Conservation (phyloP, 1,284 basidiomycete genomes). For the Fomitopsis palustris region DNA sequence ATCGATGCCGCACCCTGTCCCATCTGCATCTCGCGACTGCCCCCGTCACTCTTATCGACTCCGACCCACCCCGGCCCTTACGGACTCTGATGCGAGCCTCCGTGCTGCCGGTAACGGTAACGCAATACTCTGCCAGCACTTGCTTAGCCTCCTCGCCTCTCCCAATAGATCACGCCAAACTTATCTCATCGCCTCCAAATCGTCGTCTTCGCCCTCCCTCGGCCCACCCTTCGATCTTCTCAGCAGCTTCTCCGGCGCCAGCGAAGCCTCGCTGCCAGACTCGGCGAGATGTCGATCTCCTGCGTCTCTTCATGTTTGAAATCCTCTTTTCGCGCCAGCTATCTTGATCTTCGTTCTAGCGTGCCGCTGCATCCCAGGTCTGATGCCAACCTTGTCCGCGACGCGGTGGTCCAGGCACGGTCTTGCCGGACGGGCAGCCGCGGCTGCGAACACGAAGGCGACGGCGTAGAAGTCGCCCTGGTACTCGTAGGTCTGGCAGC, state of each 20-base stretch:
- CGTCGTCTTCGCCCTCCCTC: background rate
- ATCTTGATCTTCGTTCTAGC: constrained; percentile 1
- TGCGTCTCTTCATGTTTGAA: background rate
- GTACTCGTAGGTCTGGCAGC: background rate
- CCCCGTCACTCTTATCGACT: background rate
- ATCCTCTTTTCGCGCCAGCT: background rate
- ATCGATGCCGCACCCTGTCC: constrained; percentile 1
- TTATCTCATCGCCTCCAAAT: background rate
- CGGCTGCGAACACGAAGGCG: background rate
- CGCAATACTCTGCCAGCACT: background rate
- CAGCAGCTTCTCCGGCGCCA: background rate
- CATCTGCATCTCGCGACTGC: background rate
- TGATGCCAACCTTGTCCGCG: background rate
- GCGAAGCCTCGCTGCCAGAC: background rate
- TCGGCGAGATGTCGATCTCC: background rate
- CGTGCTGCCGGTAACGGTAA: background rate
- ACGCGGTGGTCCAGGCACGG: background rate
- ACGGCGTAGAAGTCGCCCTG: background rate
- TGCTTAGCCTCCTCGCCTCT: background rate
- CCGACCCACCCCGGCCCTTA: constrained; percentile 1
- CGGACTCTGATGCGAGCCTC: background rate
- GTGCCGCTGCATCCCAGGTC: background rate
- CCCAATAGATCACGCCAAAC: background rate
- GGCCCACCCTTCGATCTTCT: background rate
- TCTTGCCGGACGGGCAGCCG: background rate